phyloP scores from a whole-genome alignment of 495 filamentous ascomycete species.

The Neurospora discreta region DNA sequence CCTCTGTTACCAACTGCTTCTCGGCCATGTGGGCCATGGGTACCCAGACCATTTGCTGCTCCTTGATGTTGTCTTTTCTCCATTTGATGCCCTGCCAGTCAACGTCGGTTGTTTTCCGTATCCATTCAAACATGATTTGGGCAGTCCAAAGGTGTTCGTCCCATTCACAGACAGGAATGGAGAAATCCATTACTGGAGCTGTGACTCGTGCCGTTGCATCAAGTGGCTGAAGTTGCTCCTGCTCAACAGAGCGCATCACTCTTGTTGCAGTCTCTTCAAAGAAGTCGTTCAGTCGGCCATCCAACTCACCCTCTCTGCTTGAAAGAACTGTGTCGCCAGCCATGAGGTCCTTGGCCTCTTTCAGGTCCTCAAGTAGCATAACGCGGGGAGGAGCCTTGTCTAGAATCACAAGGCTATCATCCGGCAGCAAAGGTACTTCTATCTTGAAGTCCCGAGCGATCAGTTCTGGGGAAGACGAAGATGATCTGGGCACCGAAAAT shows the following conservation, averaged over 20 bases:
- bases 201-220: conserved; percentile 45
- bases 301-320: conserved; percentile 14
- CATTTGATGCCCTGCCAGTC: conserved; percentile 26
- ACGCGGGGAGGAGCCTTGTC: conserved; percentile 7
- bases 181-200: conserved; percentile 52
- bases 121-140: conserved; percentile 20
- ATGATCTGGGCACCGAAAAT: neutral
- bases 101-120: conserved; percentile 11
- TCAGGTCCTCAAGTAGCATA: conserved; percentile 8
- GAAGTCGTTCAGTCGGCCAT: conserved; percentile 27
- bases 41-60: conserved; percentile 36
- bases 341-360: conserved; percentile 13
- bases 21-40: conserved; percentile 29
- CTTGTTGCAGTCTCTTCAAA: conserved; percentile 36
- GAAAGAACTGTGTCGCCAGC: conserved; percentile 8
- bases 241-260: conserved; percentile 37
- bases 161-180: conserved; percentile 46
- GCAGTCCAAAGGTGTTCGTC: conserved; percentile 16
- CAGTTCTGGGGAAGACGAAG: neutral
- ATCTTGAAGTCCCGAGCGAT: conserved; percentile 12
- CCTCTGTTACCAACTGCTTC: conserved; percentile 17
- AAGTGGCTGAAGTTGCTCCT: conserved; percentile 49
- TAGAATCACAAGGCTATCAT: neutral
- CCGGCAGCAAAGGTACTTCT: conserved; percentile 15
- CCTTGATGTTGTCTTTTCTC: conserved; percentile 27